A percentile compares a stretch with the other conserved stretches of the same genome.
Evolutionary conservation across 768 basidiomycete genomes (phyloP).

Genomic region (Boletus reticuloceps): DNA sequence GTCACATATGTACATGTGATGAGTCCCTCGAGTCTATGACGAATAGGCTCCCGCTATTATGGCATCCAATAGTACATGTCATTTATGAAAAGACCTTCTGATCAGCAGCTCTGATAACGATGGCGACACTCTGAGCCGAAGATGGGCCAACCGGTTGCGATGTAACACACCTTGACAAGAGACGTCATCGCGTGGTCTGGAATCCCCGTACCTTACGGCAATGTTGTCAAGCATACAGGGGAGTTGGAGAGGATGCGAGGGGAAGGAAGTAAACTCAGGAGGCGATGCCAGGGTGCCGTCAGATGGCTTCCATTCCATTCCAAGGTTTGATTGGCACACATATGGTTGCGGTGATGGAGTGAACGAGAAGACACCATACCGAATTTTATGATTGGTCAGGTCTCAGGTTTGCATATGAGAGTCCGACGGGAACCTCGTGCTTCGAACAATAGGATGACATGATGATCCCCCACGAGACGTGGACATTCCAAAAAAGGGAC

Average conservation of each 20-base stretch:
- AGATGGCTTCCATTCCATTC: conserved; percentile 22
- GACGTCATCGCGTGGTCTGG: not conserved
- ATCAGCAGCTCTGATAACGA: conserved; percentile 12
- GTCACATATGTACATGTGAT: too few species aligned
- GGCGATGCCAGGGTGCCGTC: conserved; percentile 5
- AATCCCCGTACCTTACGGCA: not conserved
- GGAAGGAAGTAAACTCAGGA: not conserved
- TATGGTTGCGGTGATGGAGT: conserved; percentile 19
- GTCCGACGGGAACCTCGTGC: conserved; percentile 5
- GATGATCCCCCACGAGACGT: not conserved
- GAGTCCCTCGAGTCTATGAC: conserved; percentile 1
- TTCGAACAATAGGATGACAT: not conserved
- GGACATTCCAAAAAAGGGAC: not conserved
- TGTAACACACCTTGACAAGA: not conserved
- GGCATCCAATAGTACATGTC: not conserved
- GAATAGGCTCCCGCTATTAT: conserved; percentile 2
- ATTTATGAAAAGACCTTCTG: not conserved
- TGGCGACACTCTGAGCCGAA: conserved; percentile 5
- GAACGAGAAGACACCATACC: conserved; percentile 1
- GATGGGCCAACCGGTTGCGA: not conserved
- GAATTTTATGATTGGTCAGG: conserved; percentile 11
- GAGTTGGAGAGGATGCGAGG: not conserved
- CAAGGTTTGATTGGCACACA: conserved; percentile 23
- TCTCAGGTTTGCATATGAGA: too few species aligned
- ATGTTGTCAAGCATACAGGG: not conserved